phyloP scores from a whole-genome alignment of 805 yeast species.

The Yamadazyma sp. region DNA sequence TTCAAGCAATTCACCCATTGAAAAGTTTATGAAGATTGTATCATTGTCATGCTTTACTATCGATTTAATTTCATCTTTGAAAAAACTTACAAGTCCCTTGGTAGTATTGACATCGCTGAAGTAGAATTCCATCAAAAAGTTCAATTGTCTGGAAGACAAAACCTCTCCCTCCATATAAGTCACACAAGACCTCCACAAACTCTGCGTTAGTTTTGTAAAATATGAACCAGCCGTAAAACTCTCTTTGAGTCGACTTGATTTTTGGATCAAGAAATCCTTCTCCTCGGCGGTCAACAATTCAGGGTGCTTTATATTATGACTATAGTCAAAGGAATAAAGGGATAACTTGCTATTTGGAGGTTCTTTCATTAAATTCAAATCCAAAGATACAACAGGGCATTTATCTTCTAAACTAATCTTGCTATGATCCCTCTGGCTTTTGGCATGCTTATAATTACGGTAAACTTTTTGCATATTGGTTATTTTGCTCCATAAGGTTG shows the following conservation, averaged over 20 bases:
- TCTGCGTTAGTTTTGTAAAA: background rate
- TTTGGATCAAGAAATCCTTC: background rate
- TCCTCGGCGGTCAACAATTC: background rate
- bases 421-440: slow-evolving; percentile 3
- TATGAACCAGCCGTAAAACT: background rate
- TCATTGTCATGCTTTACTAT: background rate
- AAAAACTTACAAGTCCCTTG: background rate
- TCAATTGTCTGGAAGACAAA: background rate
- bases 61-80: slow-evolving; percentile 2
- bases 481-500: slow-evolving; percentile 39
- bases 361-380: slow-evolving; percentile 30
- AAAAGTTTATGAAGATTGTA: background rate
- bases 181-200: background rate
- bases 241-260: background rate
- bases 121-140: slow-evolving; percentile 5
- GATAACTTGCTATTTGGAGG: background rate
- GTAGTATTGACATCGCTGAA: slow-evolving; percentile 1
- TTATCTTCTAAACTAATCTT: slow-evolving; percentile 11
- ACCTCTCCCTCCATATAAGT: background rate
- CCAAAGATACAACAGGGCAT: slow-evolving; percentile 42
- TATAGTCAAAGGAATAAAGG: background rate
- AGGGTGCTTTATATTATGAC: background rate
- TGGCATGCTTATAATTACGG: slow-evolving; percentile 31
- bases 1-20: background rate
- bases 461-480: slow-evolving; percentile 39